A percentile compares a stretch with the other conserved stretches of the same genome.
These are phyloP conservation scores for Cyanodermella asteris DNA, from an alignment of 2,329 filamentous ascomycete genomes.

Conservation along the genomic window DNA sequence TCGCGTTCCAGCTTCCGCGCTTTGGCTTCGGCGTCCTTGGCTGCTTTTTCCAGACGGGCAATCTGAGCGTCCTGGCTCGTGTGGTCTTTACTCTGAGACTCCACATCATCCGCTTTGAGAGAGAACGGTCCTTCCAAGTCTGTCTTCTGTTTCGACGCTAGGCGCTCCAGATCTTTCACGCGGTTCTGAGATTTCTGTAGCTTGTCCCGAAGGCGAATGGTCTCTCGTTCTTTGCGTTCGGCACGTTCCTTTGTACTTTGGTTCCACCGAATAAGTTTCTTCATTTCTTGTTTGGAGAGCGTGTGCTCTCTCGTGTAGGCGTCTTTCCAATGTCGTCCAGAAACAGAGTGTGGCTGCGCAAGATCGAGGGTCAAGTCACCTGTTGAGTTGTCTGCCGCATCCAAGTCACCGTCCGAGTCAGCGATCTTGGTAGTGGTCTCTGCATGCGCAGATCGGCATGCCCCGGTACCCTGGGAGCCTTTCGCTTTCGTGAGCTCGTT, in stretches of 20 bases:
- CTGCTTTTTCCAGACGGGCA: constrained; percentile 14
- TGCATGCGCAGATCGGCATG: no score
- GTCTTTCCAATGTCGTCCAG: constrained; percentile 39
- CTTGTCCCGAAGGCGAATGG: constrained; percentile 27
- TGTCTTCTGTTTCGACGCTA: no score
- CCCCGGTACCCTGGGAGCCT: no score
- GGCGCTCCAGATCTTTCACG: no score
- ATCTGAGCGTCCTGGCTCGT: constrained; percentile 17
- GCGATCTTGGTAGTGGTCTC: no score
- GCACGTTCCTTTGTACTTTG: constrained; percentile 37
- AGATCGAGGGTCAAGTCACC: constrained; percentile 32
- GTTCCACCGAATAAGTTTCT: constrained; percentile 37
- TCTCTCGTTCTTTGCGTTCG: constrained; percentile 34
- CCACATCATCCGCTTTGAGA: constrained; percentile 20
- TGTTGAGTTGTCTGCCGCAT: no score
- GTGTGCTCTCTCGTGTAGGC: constrained; percentile 36
- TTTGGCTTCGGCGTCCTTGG: constrained; percentile 19
- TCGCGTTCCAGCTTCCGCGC: constrained; percentile 19
- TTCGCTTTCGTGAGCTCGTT: constrained; percentile 14
- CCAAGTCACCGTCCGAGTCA: no score
- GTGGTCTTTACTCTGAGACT: constrained; percentile 22
- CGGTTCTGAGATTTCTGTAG: no score
- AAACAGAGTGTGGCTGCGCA: constrained; percentile 32
- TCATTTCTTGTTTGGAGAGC: constrained; percentile 36
- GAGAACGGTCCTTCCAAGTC: constrained; percentile 16